A percentile compares a stretch with the other conserved stretches of the same genome.
Conservation (phyloP, 164 flowering plant species). For the Tetrastigma voinierianum region DNA sequence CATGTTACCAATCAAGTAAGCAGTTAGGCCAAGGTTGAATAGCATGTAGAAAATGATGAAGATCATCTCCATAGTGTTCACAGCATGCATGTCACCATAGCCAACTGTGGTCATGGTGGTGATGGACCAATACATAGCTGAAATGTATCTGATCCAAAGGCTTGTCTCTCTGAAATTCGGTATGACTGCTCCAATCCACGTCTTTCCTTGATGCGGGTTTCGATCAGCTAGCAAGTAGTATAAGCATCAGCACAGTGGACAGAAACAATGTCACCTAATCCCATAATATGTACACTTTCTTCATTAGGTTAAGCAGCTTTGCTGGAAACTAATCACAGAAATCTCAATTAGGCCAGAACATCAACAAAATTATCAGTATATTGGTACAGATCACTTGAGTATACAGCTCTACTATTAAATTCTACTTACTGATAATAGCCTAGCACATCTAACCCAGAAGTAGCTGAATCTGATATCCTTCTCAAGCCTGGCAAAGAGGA, state of each 20-base stretch:
- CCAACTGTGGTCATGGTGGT: conserved; percentile 96
- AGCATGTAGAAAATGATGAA: conserved; percentile 91
- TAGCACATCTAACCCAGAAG: conserved; percentile 75
- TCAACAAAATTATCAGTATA: too few relatives aligned
- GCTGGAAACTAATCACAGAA: background rate
- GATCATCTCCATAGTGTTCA: conserved; percentile 77
- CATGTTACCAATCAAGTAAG: conserved; percentile 96
- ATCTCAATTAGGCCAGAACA: too few relatives aligned
- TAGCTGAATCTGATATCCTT: conserved; percentile 90
- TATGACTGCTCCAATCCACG: conserved; percentile 69
- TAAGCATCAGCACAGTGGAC: conserved; percentile 93
- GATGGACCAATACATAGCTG: conserved; percentile 83
- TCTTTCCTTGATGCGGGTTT: conserved; percentile 71
- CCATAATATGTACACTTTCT: conserved; percentile 19
- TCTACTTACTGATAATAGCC: conserved; percentile 68
- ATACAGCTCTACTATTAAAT: too few relatives aligned
- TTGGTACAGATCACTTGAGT: too few relatives aligned
- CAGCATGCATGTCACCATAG: conserved; percentile 94
- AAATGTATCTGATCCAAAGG: conserved; percentile 64
- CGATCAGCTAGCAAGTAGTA: conserved; percentile 77
- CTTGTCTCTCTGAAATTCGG: conserved; percentile 73
- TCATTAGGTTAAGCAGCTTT: conserved; percentile 9
- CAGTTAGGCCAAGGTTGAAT: conserved; percentile 83
- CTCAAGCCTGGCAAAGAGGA: conserved; percentile 64
- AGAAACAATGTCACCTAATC: conserved; percentile 71